Conservation (phyloP, 345 rosid species). For the Linum usitatissimum region DNA sequence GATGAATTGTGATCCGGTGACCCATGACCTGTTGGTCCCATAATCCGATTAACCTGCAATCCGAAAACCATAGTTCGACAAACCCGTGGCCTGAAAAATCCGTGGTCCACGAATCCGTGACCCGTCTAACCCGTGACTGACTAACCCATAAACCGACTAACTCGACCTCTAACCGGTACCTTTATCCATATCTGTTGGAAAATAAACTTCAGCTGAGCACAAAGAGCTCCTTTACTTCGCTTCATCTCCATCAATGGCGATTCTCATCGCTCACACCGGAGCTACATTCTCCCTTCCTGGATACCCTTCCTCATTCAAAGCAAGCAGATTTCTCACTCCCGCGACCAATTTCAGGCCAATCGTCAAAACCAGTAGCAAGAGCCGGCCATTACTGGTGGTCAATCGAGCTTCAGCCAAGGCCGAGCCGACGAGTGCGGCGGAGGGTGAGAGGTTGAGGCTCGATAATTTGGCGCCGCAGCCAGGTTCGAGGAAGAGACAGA, state of each 20-base stretch:
- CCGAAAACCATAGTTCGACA: too few relatives aligned
- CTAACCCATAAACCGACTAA: too few relatives aligned
- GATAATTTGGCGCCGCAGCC: conserved; percentile 81
- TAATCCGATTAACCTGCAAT: too few relatives aligned
- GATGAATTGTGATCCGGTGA: too few relatives aligned
- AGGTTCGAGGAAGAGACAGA: conserved; percentile 76
- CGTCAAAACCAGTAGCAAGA: neutral
- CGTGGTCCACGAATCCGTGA: too few relatives aligned
- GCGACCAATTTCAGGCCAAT: neutral
- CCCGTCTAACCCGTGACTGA: too few relatives aligned
- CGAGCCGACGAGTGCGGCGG: conserved; percentile 7
- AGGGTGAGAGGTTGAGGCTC: conserved; percentile 46
- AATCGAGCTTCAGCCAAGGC: conserved; percentile 22
- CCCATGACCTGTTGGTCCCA: too few relatives aligned
- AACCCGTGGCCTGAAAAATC: too few relatives aligned
- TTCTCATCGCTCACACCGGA: neutral
- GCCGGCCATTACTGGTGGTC: neutral
- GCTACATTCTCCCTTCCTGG: neutral
- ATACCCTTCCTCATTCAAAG: neutral
- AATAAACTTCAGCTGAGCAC: neutral
- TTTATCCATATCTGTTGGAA: neutral
- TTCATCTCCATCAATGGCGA: neutral
- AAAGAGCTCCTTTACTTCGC: neutral
- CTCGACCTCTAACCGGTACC: neutral
- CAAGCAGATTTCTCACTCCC: neutral